Conservation (phyloP, 495 filamentous ascomycete species). For the Mycothermus thermophilus region DNA sequence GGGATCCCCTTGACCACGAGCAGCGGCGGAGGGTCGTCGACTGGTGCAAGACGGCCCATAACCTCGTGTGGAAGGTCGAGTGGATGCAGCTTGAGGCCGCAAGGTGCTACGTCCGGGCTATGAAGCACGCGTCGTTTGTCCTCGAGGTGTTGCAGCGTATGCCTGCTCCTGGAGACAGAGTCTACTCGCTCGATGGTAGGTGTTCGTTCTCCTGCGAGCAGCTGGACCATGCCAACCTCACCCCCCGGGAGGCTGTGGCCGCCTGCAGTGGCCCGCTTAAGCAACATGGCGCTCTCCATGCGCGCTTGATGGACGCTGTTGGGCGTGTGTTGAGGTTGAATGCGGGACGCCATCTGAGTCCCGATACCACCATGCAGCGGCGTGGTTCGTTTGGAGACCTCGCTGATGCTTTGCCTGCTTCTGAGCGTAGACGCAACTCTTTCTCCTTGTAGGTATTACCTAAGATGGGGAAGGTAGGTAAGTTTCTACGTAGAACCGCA, state of each 20-base stretch:
- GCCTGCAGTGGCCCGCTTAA: conserved; percentile 3
- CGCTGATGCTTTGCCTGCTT: no score
- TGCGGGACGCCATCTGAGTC: background rate
- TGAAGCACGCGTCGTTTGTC: background rate
- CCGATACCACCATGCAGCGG: background rate
- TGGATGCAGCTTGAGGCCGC: background rate
- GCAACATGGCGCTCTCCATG: background rate
- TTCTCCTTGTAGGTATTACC: no score
- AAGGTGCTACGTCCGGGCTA: background rate
- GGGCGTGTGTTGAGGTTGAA: background rate
- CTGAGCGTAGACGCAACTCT: no score
- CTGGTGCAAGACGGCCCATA: background rate
- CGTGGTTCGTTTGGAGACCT: no score
- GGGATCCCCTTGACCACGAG: no score
- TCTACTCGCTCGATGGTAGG: background rate
- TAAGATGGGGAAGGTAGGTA: no score
- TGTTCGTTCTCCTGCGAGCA: conserved; percentile 1
- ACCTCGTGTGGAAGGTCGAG: background rate
- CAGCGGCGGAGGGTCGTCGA: background rate
- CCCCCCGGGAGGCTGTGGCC: background rate
- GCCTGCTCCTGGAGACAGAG: background rate
- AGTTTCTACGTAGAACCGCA: no score
- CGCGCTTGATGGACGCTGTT: background rate
- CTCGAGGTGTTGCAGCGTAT: background rate
- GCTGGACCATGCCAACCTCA: background rate